Percentiles rank a stretch among this genome's conserved stretches.
phyloP scores from a whole-genome alignment of 345 rosid species.

The Salix koriyanagi region DNA sequence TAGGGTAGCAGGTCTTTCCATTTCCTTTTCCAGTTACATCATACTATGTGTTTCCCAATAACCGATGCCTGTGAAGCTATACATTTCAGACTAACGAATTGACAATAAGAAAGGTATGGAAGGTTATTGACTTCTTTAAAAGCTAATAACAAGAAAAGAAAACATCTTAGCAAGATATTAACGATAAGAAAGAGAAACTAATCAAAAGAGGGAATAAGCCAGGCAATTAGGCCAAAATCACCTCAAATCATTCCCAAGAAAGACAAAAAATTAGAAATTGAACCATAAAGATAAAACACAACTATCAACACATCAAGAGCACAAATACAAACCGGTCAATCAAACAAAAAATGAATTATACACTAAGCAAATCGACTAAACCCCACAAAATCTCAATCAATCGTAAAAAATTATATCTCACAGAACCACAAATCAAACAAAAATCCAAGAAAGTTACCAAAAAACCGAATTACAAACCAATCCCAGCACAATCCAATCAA shows the following conservation, averaged over 20 bases:
- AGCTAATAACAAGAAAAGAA: neutral
- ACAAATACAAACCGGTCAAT: neutral
- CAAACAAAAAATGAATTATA: neutral
- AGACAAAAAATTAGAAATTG: neutral
- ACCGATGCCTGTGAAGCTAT: neutral
- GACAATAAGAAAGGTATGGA: neutral
- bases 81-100: neutral
- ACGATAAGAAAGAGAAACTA: neutral
- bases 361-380: neutral
- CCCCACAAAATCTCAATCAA: neutral
- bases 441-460: neutral
- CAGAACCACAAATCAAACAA: neutral
- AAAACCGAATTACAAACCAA: neutral
- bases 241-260: neutral
- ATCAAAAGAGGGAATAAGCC: neutral
- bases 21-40: neutral
- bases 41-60: neutral
- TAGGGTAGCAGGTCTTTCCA: neutral
- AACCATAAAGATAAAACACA: neutral
- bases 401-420: neutral
- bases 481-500: neutral
- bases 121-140: too few species aligned
- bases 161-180: neutral
- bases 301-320: neutral
- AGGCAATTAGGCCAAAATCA: neutral